Evolutionary conservation across 495 filamentous ascomycete genomes (phyloP).

Genomic region (Sabuloglossum arenarium): DNA sequence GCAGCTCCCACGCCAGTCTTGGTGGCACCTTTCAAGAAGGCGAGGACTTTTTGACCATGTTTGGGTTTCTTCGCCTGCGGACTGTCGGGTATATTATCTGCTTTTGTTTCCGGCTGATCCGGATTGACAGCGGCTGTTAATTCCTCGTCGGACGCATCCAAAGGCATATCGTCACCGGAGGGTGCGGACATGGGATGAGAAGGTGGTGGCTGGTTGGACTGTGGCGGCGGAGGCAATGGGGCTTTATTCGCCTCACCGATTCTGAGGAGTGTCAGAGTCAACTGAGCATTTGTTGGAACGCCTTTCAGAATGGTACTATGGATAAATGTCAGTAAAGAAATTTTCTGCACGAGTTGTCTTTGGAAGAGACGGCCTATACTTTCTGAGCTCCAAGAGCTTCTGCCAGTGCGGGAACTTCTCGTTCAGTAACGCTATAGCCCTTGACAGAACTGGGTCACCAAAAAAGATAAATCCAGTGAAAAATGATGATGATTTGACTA

Average conservation of each 20-base stretch:
- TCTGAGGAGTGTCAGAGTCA: slow-evolving; percentile 68
- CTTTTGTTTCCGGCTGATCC: slow-evolving; percentile 10
- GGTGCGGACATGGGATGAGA: slow-evolving; percentile 24
- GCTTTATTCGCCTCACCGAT: slow-evolving; percentile 69
- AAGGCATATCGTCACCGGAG: slow-evolving; percentile 18
- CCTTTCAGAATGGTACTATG: slow-evolving; percentile 53
- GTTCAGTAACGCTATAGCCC: slow-evolving; percentile 39
- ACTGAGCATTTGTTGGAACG: slow-evolving; percentile 75
- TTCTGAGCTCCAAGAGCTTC: slow-evolving; percentile 46
- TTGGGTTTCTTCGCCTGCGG: slow-evolving; percentile 17
- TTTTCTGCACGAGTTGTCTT: too few species aligned
- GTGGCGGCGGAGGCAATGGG: slow-evolving; percentile 61
- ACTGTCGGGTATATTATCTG: neutral
- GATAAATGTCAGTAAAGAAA: slow-evolving; percentile 6
- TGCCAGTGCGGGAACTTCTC: slow-evolving; percentile 51
- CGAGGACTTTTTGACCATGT: slow-evolving; percentile 32
- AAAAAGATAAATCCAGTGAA: slow-evolving; percentile 56
- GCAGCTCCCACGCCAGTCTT: slow-evolving; percentile 45
- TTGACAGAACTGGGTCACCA: slow-evolving; percentile 49
- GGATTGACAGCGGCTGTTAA: slow-evolving; percentile 22
- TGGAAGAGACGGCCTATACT: slow-evolving; percentile 20
- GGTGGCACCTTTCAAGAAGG: slow-evolving; percentile 48
- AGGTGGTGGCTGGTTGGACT: slow-evolving; percentile 30
- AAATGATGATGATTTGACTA: slow-evolving; percentile 49
- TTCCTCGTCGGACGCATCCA: slow-evolving; percentile 20